Conservation (phyloP, 2,329 filamentous ascomycete genomes). For the Neonectria faginata region DNA sequence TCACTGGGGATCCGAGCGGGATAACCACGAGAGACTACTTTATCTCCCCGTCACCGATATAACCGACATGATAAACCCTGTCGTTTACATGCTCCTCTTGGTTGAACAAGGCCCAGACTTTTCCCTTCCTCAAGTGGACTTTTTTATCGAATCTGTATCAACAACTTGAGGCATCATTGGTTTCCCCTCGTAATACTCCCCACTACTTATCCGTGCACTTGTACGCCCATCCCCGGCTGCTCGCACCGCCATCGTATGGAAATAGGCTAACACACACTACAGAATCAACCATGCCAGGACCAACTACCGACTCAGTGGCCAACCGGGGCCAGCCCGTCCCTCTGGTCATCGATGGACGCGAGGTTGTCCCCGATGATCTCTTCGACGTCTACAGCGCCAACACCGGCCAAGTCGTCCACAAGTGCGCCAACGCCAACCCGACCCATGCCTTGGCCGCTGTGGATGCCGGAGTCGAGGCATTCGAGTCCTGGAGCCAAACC, state of each 20-base stretch:
- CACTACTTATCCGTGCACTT: neutral
- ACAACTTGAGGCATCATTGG: neutral
- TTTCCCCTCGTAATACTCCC: neutral
- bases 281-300: neutral
- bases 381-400: constrained; percentile 69
- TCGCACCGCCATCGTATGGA: neutral
- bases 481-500: constrained; percentile 71
- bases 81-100: neutral
- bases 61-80: neutral
- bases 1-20: neutral
- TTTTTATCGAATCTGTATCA: neutral
- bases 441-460: constrained; percentile 63
- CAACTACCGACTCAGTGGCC: neutral
- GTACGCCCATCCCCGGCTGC: neutral
- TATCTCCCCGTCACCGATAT: neutral
- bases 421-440: constrained; percentile 65
- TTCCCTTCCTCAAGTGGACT: neutral
- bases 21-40: neutral
- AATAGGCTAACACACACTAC: neutral
- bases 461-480: constrained; percentile 66
- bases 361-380: constrained; percentile 59
- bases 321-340: constrained; percentile 46
- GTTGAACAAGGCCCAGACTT: neutral
- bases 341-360: constrained; percentile 58
- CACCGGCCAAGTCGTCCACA: constrained; percentile 62